Conservation (phyloP, 345 rosid genomes). For the Brassica juncea region DNA sequence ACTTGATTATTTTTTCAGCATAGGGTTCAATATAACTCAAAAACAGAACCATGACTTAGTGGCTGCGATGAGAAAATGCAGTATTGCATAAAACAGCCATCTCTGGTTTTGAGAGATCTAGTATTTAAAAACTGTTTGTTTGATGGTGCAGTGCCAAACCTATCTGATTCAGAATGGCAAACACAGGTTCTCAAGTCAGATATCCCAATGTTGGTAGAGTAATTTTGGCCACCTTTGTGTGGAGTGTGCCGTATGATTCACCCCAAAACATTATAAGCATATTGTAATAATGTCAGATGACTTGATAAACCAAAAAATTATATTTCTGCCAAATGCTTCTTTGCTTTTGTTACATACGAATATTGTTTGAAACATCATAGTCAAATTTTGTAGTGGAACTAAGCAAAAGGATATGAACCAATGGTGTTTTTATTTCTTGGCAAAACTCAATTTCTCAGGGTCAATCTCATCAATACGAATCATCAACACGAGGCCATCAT, state of each 20-base stretch:
- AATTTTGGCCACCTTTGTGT: too few relatives aligned
- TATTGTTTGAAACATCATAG: too few relatives aligned
- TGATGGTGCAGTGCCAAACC: slow-evolving; percentile 47
- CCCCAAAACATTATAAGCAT: too few relatives aligned
- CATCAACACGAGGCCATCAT: slow-evolving; percentile 44
- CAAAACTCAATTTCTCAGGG: slow-evolving; percentile 50
- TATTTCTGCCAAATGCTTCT: too few relatives aligned
- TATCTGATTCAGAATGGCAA: slow-evolving; percentile 61
- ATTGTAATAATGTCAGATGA: too few relatives aligned
- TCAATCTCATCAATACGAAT: slow-evolving; percentile 50
- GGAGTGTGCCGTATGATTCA: too few relatives aligned
- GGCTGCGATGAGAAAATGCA: neutral
- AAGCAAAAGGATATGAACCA: slow-evolving; percentile 14
- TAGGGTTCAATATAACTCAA: neutral
- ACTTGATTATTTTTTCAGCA: too few relatives aligned
- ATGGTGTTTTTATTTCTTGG: slow-evolving; percentile 35
- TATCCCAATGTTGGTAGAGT: too few relatives aligned
- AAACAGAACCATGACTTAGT: neutral
- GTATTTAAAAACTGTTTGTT: slow-evolving; percentile 6
- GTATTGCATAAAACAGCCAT: neutral
- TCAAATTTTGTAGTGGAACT: neutral
- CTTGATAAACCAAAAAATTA: too few relatives aligned
- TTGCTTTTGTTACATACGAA: too few relatives aligned
- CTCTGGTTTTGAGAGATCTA: neutral
- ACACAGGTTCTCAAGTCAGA: slow-evolving; percentile 57